Base-by-base conservation (phyloP, 768 basidiomycete genomes). In the Tricholomella constricta region DNA sequence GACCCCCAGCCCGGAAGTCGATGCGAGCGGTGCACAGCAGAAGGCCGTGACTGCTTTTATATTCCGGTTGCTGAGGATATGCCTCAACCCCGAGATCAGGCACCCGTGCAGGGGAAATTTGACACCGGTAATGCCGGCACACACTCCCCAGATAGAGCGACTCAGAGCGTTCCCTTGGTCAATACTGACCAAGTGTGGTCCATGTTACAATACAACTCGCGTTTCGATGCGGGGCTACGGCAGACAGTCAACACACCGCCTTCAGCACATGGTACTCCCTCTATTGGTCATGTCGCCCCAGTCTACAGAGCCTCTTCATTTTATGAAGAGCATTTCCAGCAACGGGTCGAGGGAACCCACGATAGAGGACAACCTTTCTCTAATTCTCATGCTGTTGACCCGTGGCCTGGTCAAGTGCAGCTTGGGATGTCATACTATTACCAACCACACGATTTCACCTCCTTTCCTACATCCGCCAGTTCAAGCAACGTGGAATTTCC, bases 11-110 rank as follows among this genome's bases (percentile, higher is more conserved):
- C 62, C 20, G 54, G 61, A 12, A 41, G 59, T 40, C 65, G 68
- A 25, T 80, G 79, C 61, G 67, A 73, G 43, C 69, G 74, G 43
- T 80, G 79, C 62, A 62, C 63, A 42, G 73, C 72, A 52, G 69
- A 65, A 45, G 60, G 58, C 26, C 64, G 68, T 47, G 58, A 63
- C 14, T 81, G 80, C 62, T 60, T 67, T 38, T 80, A 77, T 60
- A 65, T 78, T 19, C 66, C 78, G 2, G 72, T 78, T 37, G 65
- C 65, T 35, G 69, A 72, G 17, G 70, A 75, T 29, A 48, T 46
- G 19, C 35, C 50, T 15, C 45, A 10, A 42, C 15, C 38, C 40
- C 31, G 19, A 42, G 52, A 48, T 20, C 46, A 43, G 40, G 38
- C 26, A 41, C 45, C 20, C 32, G 38, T 15, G 20, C 31, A 32